Evolutionary conservation across 768 basidiomycete genomes (phyloP), one percentile per base, ranked within the genome.

Genomic region (Xerocomellus chrysenteron): DNA sequence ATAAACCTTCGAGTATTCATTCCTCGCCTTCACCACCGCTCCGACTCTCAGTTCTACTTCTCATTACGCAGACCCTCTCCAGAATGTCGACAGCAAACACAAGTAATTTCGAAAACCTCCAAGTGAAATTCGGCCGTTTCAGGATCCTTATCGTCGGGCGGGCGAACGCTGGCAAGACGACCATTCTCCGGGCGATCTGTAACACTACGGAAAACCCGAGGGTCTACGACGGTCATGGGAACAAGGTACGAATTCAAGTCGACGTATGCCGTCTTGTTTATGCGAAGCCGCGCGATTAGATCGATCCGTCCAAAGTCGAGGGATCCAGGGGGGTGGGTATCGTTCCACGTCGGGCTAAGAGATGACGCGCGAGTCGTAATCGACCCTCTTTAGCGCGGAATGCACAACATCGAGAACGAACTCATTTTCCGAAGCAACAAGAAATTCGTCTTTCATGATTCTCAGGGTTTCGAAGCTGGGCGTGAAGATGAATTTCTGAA

Each of bases 81-180:
- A 26, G 26, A 26, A 26, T 26, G 26, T 26, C 26, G 26, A 26
- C 26, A 26, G 26, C 2, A 26, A 26, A 26, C 26, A 26, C 1
- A 5, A 26, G 26, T 26, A 3, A 26, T 26, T 26, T 26, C 26
- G 26, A 26, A 26, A 26, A 26, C 2, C 26, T 26, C 2, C 26
- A 3, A 26, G 26, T 2, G 26, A 26, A 26, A 26, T 26, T 26
- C 26, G 26, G 2, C 26, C 26, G 26, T 26, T 26, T 26, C 26
- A 26, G 26, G 26, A 26, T 26, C 26, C 26, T 26, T 26, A 47
- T 57, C 17, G 14, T 57, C 5, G 56, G 47, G 35, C 52, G 47
- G 16, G 56, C 53, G 16, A 57, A 55, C 10, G 40, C 56, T 11
- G 56, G 53, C 32, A 55, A 55, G 45, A 55, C 53, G 16, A 57